Conservation (phyloP, 495 filamentous ascomycete species). For the Hypoxylon trugodes region DNA sequence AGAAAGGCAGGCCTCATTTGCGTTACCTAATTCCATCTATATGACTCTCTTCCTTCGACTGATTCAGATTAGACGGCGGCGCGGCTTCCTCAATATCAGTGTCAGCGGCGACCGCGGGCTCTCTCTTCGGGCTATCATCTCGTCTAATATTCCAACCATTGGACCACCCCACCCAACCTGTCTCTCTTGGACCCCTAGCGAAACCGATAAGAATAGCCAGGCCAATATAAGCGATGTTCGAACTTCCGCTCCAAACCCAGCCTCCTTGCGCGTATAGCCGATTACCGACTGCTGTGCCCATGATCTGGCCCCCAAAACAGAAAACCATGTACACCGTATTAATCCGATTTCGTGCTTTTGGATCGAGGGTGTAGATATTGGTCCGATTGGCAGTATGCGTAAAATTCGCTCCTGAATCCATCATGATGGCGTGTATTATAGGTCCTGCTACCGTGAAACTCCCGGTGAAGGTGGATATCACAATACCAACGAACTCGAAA, state of each 20-base stretch:
- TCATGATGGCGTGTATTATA: conserved; percentile 74
- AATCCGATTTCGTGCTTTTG: conserved; percentile 75
- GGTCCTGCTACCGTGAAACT: conserved; percentile 73
- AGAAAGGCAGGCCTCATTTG: background rate
- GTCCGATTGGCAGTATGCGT: conserved; percentile 78
- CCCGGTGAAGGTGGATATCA: conserved; percentile 75
- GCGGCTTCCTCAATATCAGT: conserved; percentile 10
- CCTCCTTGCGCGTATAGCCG: conserved; percentile 72
- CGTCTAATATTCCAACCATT: conserved; percentile 67
- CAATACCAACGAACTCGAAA: conserved; percentile 67
- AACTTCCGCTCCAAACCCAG: conserved; percentile 73
- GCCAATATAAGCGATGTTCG: conserved; percentile 71
- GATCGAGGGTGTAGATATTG: conserved; percentile 75
- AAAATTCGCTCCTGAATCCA: conserved; percentile 79
- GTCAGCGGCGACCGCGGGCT: background rate
- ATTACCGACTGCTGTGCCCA: conserved; percentile 78
- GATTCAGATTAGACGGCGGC: background rate
- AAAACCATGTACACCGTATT: conserved; percentile 87
- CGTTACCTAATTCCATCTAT: background rate
- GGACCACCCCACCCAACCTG: conserved; percentile 77
- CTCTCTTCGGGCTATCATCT: conserved; percentile 41
- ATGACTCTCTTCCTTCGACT: background rate
- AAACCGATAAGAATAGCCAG: conserved; percentile 66
- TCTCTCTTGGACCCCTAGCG: conserved; percentile 72
- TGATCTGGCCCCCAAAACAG: conserved; percentile 77